Percentiles rank a stretch among this genome's conserved stretches.
Evolutionary conservation across 805 yeast species (phyloP).

Genomic region (Vanderwaltozyma yarrowii): DNA sequence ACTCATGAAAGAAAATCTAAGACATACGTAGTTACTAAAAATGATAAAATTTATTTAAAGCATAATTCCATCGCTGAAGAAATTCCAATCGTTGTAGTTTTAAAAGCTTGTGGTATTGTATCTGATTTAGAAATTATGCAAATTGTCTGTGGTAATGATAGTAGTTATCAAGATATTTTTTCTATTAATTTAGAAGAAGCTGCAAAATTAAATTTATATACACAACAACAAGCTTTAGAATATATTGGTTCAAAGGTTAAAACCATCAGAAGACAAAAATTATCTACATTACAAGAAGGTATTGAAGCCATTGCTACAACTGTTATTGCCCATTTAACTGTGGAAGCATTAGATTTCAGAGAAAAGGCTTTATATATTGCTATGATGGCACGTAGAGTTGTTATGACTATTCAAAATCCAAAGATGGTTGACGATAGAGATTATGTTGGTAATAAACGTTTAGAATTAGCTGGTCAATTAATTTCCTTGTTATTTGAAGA

Average conservation of each 20-base stretch:
- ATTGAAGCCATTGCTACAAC: constrained; percentile 94
- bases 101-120: constrained; percentile 90
- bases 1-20: constrained; percentile 98
- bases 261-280: constrained; percentile 83
- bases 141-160: constrained; percentile 83
- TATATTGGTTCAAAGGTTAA: constrained; percentile 87
- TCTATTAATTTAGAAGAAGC: constrained; percentile 93
- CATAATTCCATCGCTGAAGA: constrained; percentile 95
- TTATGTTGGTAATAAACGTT: constrained; percentile 94
- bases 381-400: constrained; percentile 91
- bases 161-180: constrained; percentile 83
- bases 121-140: constrained; percentile 92
- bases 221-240: constrained; percentile 90
- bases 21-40: constrained; percentile 89
- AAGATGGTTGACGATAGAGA: constrained; percentile 97
- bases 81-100: constrained; percentile 82
- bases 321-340: constrained; percentile 88
- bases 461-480: constrained; percentile 94
- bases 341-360: constrained; percentile 72
- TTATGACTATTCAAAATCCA: constrained; percentile 92
- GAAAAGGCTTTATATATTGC: constrained; percentile 93
- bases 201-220: constrained; percentile 69
- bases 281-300: constrained; percentile 83
- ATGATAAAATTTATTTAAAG: constrained; percentile 79
- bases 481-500: constrained; percentile 94